Evolutionary conservation across 768 basidiomycete species (phyloP).

Genomic region (Candolleomyces efflorescens): DNA sequence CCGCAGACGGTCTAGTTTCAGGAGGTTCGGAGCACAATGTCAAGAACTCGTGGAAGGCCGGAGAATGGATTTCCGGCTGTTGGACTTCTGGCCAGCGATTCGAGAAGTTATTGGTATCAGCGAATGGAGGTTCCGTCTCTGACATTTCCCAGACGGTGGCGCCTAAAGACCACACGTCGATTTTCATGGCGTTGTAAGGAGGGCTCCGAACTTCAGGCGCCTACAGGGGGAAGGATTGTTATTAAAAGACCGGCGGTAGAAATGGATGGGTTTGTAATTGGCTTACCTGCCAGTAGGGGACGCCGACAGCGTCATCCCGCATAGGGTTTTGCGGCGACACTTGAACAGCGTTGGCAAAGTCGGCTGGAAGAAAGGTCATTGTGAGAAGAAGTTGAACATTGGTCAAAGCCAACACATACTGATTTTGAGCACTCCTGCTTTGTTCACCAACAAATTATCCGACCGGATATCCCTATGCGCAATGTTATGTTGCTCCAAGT

Average conservation of each 20-base stretch:
- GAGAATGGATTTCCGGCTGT: slow-evolving; percentile 58
- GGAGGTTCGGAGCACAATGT: slow-evolving; percentile 60
- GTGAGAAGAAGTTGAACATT: not conserved
- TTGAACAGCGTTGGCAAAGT: slow-evolving; percentile 75
- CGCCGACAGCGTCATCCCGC: slow-evolving; percentile 59
- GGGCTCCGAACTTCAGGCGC: slow-evolving; percentile 76
- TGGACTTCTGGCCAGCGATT: slow-evolving; percentile 63
- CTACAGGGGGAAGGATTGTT: no score
- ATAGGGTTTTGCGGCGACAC: slow-evolving; percentile 48
- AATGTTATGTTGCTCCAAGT: slow-evolving; percentile 59
- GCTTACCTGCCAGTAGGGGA: slow-evolving; percentile 71
- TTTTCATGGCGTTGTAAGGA: slow-evolving; percentile 67
- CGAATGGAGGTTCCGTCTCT: slow-evolving; percentile 70
- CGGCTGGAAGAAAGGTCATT: slow-evolving; percentile 45
- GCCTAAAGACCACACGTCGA: slow-evolving; percentile 79
- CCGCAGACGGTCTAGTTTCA: slow-evolving; percentile 49
- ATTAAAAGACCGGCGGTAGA: no score
- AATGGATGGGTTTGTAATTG: not conserved
- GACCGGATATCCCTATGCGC: slow-evolving; percentile 84
- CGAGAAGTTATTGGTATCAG: slow-evolving; percentile 49
- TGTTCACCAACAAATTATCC: slow-evolving; percentile 75
- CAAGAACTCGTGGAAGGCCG: slow-evolving; percentile 71
- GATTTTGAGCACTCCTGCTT: slow-evolving; percentile 67
- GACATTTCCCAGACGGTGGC: slow-evolving; percentile 84
- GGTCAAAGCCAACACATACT: slow-evolving; percentile 35